Conservation (phyloP, 495 filamentous ascomycete genomes). For the Extremus antarcticus region DNA sequence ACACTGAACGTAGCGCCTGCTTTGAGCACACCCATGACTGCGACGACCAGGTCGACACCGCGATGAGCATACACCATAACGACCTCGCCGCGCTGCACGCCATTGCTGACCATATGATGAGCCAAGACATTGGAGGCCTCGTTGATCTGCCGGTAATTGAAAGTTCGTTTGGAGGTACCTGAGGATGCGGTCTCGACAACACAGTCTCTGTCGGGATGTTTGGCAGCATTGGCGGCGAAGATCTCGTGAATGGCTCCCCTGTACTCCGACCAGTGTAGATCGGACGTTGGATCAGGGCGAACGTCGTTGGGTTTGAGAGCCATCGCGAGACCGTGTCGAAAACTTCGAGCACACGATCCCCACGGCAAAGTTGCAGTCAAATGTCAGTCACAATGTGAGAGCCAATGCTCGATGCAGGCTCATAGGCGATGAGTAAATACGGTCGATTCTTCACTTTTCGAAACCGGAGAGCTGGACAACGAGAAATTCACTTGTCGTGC, state of each 20-base stretch:
- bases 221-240: conserved; percentile 59
- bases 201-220: conserved; percentile 66
- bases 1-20: conserved; percentile 67
- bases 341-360: too few relatives aligned
- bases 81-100: conserved; percentile 71
- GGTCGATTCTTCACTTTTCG: too few relatives aligned
- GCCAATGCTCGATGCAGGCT: not conserved
- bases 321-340: conserved; percentile 5
- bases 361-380: too few relatives aligned
- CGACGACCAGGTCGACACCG: conserved; percentile 60
- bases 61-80: conserved; percentile 89
- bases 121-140: conserved; percentile 73
- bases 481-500: too few relatives aligned
- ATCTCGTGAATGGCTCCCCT: conserved; percentile 72
- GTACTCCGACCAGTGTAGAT: conserved; percentile 77
- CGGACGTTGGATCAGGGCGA: conserved; percentile 58
- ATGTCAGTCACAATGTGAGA: not conserved
- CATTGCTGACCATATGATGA: conserved; percentile 62
- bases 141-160: conserved; percentile 83
- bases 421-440: not conserved
- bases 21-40: conserved; percentile 50
- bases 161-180: conserved; percentile 48
- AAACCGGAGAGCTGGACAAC: too few relatives aligned
- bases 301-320: conserved; percentile 13
- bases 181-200: conserved; percentile 70